Base-by-base conservation (phyloP, 331 rosid genomes). In the Arachis monticola region DNA sequence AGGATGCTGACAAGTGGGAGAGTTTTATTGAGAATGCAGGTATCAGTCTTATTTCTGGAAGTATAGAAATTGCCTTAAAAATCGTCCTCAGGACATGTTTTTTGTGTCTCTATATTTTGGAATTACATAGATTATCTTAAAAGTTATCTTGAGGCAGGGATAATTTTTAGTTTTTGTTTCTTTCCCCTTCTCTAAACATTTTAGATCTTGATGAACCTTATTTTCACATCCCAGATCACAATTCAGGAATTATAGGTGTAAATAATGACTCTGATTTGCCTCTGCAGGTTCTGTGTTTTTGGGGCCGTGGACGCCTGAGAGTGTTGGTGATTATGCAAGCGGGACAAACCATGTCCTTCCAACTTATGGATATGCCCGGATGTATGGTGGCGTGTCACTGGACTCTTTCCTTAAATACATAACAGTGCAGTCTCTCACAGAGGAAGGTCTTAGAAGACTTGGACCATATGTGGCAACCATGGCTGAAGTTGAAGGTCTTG, bases 261-360 rank as follows among this genome's bases (percentile, higher is more conserved):
- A 71, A 60, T 32, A 71, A 60, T 32, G 62, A 27, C 35, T 60
- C 38, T 67, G n/a, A 44, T 73, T 30, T 72, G 72, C 47, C 14
- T 51, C 1, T 59, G 76, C 86, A 95, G 99, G 98, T 67, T 95
- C 96, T 40, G 97, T 95, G 64, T 92, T 92, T 75, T 69, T 92
- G 74, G 98, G 99, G 75, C 92, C 82, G 7, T 95, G 99, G 99
- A 95, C 99, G 2, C 99, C 98, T 0, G 97, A 92, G 84, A 95
- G 98, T 59, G 98, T 95, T 31, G 96, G 99, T 78, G 98, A 95
- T 70, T 95, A 95, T 46, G 99, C 99, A 8, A 95, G 99, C 53
- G 99, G 99, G 53, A 95, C 97, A 22, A 95, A 92, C 83, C 99
- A 95, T 30, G 98, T 95, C 81, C 99, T 92, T 81, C 99, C 97